Base-by-base conservation (phyloP, 306 rosid species). In the Dicorynia guianensis region DNA sequence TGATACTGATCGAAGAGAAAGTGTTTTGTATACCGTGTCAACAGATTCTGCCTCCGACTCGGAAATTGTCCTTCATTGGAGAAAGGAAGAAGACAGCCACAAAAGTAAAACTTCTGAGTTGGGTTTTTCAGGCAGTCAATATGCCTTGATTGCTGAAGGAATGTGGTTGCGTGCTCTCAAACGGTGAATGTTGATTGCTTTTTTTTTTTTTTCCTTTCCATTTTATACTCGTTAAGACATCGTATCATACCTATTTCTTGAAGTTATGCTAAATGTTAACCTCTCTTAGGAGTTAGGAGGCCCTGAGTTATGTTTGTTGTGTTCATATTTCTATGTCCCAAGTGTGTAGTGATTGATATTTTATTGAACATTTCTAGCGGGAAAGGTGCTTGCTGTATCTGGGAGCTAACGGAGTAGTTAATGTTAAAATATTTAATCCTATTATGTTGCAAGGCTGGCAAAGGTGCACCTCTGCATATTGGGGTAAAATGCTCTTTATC, bases 61-160 rank as follows among this genome's bases (percentile, higher is more conserved):
- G 0, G 87, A 86, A 9, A 82, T 93, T 75, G 61, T 78, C 13
- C 79, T 93, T 52, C 69, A 80, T 61, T 75, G 89, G 67, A 88
- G 75, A 70, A 91, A 84, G 81, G 84, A 81, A 47, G 88, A 80
- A 66, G 79, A 78, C 6, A 71, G 13, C 2, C 40, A 72, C 36
- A 77, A 77, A 63, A 69, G 55, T 30, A 64, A 75, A 52, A 61
- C 34, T 44, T 83, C 63, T 54, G 85, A 85, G 40, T 83, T 65
- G 54, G 89, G 87, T 38, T 74, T 78, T 85, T 89, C 93, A 0
- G 92, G 86, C 10, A 76, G 76, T 11, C 89, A 88, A 49, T 93
- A 86, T 75, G 98, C 96, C 1, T 73, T 93, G 87, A 82, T 93
- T 63, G 74, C 91, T 44, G 96, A 91, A 87, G 83, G 88, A 10